Evolutionary conservation across 352 stramenopile genomes (phyloP), one percentile per base, ranked within the genome.

Genomic region (Phytophthora pseudosyringae): DNA sequence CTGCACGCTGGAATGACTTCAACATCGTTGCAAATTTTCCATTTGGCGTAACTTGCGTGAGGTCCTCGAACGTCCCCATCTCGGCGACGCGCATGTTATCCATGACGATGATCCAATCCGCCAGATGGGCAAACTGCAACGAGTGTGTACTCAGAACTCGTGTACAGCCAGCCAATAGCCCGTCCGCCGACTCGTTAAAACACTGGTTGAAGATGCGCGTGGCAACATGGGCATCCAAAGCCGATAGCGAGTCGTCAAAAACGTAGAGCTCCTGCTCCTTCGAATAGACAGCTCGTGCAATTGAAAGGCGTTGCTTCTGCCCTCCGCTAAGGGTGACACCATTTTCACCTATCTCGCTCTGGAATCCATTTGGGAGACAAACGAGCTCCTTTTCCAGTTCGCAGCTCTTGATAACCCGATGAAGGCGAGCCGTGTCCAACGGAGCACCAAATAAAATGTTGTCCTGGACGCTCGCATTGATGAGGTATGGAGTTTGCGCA

Each of bases 401-500:
- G 41, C 80, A 91, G n/a, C 64, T 67, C 8, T 83, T 57, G 8
- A 93, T 60, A 25, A 89, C 78, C 0, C 65, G 67, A 29, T 80
- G 64, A 12, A 92, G 57, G 4, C 80, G 67, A 26, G 55, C 48
- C 0, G 54, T 52, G 39, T 92, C 69, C n/a, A 76, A 44, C 21
- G 56, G 18, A 16, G 69, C 59, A 32, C 73, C 80, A 60, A 91
- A 98, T 3, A 97, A 43, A 45, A 99, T 98, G 65, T 99, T 99
- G 18, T 98, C 90, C 41, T 88, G 68, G 15, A 98, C 72, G 32
- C 79, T 98, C 4, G 53, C 80, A 56, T 98, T 97, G 33, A 98
- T 69, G 41, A 99, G 80, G 69, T 94, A 98, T 26, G 96, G 81
- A 15, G 81, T 88, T 72, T 99, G 94, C 21, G 89, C 74, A 18